A percentile compares a stretch with the other conserved stretches of the same genome.
These are phyloP conservation scores for Eremothecium coryli DNA, from an alignment of 1,139 yeast genomes.

Conservation along the genomic window DNA sequence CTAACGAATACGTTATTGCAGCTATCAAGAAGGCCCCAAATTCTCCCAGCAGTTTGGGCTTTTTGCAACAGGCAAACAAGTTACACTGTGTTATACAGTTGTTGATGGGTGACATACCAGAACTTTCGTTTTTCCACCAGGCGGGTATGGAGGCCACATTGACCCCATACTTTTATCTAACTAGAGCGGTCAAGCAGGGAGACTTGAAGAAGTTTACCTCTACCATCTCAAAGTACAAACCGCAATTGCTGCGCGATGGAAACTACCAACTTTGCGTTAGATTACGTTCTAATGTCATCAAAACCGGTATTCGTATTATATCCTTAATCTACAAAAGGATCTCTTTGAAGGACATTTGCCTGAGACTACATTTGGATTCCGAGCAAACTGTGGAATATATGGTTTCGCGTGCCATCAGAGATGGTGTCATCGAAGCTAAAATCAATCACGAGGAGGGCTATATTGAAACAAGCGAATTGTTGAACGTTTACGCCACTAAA, in stretches of 20 bases:
- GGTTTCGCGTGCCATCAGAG: slow-evolving; percentile 93
- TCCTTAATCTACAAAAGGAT: slow-evolving; percentile 87
- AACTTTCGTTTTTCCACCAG: slow-evolving; percentile 68
- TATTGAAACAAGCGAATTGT: slow-evolving; percentile 82
- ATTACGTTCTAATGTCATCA: slow-evolving; percentile 92
- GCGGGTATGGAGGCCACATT: slow-evolving; percentile 48
- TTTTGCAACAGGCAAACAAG: slow-evolving; percentile 83
- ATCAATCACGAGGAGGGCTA: slow-evolving; percentile 86
- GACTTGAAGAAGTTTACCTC: slow-evolving; percentile 75
- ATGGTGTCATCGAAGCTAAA: slow-evolving; percentile 93
- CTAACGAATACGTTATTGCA: slow-evolving; percentile 81
- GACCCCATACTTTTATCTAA: slow-evolving; percentile 75
- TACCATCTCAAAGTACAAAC: slow-evolving; percentile 59
- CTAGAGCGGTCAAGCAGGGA: slow-evolving; percentile 88
- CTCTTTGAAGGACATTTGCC: slow-evolving; percentile 81
- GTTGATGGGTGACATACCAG: slow-evolving; percentile 97
- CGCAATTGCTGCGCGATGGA: slow-evolving; percentile 61
- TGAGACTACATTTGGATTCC: slow-evolving; percentile 82
- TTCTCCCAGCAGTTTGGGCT: slow-evolving; percentile 75
- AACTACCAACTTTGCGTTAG: slow-evolving; percentile 79
- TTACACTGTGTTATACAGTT: slow-evolving; percentile 81
- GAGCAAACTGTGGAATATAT: slow-evolving; percentile 96
- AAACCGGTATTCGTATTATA: slow-evolving; percentile 92
- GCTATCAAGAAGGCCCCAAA: slow-evolving; percentile 98
- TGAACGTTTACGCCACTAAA: slow-evolving; percentile 78